Base-by-base conservation (phyloP, 371 early-diverging fungal species). In the Mucor lusitanicus region DNA sequence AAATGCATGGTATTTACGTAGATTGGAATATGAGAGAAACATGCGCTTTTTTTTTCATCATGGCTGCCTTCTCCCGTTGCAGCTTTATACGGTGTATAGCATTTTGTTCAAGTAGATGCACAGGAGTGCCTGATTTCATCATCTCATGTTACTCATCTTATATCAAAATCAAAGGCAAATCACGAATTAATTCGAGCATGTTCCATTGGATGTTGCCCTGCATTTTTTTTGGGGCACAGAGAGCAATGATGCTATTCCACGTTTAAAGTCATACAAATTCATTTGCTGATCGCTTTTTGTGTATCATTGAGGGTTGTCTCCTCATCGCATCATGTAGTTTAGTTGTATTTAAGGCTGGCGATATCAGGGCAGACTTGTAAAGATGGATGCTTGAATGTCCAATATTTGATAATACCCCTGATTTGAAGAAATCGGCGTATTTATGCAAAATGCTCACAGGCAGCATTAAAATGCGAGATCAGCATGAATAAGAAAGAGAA, bases 201-300 rank as follows among this genome's bases (percentile, higher is more conserved):
- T 50, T 50, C 25, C 50, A 50, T 50, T 50, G 50, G 50, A 50
- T 23, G 37, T 0, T 37, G 50, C 9, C 50, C 50, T 23, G 23
- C 23, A n/a, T n/a, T 25, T 50, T 50, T 50, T 50, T 50, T 50
- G 50, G 50, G 50, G 50, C 25, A 50, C 50, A 50, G 25, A 50
- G 12, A 13, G 23, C 50, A 50, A 25, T 50, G 23, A 12, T 12
- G 25, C 8, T 23, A 19, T 50, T 23, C 50, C 50, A 44, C 44
- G 44, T 44, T 44, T 44, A 44, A 44, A 53, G 44, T 30, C 28
- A 32, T 27, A 61, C 61, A 46, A 46, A 61, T 21, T 13, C 30
- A 33, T 48, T 61, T 61, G 19, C 30, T 61, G 25, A 37, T 61
- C 19, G 21, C 19, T 61, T 62, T 8, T 50, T 50, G 62, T 62